Conservation (phyloP, 2,329 filamentous ascomycete genomes). For the Fusarium buharicum region DNA sequence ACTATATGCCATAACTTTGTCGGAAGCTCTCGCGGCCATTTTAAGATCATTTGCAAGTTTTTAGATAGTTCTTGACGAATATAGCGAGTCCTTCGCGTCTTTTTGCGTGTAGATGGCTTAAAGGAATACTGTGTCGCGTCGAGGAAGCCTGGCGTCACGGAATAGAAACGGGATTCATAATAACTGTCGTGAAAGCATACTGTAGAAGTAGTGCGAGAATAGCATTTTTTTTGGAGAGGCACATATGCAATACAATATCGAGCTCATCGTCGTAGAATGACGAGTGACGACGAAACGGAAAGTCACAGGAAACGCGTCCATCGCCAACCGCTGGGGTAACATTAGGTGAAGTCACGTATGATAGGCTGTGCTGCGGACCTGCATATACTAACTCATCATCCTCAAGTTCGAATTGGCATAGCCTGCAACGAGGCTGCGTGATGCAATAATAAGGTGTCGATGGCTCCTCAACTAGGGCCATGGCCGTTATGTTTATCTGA, state of each 20-base stretch:
- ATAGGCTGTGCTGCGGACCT: not conserved
- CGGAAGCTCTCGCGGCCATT: slow-evolving; percentile 15
- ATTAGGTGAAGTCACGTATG: not conserved
- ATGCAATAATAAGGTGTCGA: slow-evolving; percentile 2
- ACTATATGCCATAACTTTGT: slow-evolving; percentile 12
- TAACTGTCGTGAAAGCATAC: slow-evolving; percentile 13
- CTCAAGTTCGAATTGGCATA: slow-evolving; percentile 14
- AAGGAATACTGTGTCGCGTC: slow-evolving; percentile 14
- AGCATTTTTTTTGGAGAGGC: not conserved
- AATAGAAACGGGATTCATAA: slow-evolving; percentile 8
- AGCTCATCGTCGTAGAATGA: slow-evolving; percentile 9
- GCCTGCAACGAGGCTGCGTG: slow-evolving; percentile 14
- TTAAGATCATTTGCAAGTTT: not conserved
- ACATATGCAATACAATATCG: slow-evolving; percentile 9
- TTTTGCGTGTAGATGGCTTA: not conserved
- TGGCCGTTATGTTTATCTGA: not conserved
- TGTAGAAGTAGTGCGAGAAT: not conserved
- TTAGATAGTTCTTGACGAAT: slow-evolving; percentile 5
- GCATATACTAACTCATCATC: slow-evolving; percentile 6
- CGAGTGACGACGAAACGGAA: not conserved
- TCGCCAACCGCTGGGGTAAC: slow-evolving; percentile 1
- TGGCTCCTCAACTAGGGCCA: not conserved
- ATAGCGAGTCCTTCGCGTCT: slow-evolving; percentile 14
- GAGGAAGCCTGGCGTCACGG: slow-evolving; percentile 14
- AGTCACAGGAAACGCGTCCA: slow-evolving; percentile 4